These are phyloP conservation scores for Pythium myriotylum DNA, from an alignment of 352 stramenopile species.

Conservation along the genomic window DNA sequence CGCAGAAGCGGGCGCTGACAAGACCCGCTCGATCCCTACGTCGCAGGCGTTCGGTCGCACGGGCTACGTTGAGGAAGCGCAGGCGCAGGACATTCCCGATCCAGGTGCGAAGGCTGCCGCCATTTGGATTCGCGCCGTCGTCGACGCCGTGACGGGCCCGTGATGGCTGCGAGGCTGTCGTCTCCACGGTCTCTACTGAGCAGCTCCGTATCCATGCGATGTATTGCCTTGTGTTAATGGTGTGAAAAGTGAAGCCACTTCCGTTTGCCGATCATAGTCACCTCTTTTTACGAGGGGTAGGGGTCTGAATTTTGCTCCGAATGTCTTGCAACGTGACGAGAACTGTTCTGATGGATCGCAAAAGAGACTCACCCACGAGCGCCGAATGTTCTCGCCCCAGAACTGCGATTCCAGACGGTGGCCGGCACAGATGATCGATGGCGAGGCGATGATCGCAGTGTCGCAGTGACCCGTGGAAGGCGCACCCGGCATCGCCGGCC, in stretches of 20 bases:
- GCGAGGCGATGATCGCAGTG: not conserved
- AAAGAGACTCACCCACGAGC: not conserved
- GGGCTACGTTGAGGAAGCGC: conserved; percentile 91
- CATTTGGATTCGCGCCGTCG: conserved; percentile 84
- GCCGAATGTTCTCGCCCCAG: not conserved
- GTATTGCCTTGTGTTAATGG: conserved; percentile 5
- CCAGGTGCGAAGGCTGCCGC: conserved; percentile 93
- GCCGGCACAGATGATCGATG: not conserved
- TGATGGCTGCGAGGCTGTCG: not conserved
- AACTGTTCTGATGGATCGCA: not conserved
- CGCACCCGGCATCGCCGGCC: not conserved
- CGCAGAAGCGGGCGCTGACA: conserved; percentile 88
- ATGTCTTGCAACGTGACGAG: not conserved
- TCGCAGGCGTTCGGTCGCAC: conserved; percentile 69
- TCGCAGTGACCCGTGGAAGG: not conserved
- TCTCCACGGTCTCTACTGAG: too few species aligned
- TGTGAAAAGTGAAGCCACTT: not conserved
- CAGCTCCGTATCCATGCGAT: not conserved
- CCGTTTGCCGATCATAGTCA: not conserved
- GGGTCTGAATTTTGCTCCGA: not conserved
- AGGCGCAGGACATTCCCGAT: conserved; percentile 89
- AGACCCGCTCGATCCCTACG: conserved; percentile 89
- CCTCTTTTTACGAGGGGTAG: not conserved
- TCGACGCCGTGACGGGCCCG: conserved; percentile 36
- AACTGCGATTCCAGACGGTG: conserved; percentile 1